Conservation (phyloP, 345 rosid species). For the Gossypium rotundifolium region DNA sequence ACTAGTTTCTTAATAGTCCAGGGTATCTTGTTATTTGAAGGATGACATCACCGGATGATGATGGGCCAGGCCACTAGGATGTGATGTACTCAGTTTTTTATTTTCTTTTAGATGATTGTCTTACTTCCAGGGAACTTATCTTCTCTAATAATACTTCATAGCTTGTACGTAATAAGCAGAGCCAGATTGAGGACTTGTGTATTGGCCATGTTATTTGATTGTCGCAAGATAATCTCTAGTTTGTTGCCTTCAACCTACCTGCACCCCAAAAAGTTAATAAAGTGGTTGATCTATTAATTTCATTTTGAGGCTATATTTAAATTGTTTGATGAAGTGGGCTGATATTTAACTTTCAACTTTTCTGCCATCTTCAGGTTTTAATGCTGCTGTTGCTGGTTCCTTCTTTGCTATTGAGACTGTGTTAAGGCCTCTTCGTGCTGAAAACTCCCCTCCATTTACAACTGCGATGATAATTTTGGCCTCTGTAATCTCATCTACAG, state of each 20-base stretch:
- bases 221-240: neutral
- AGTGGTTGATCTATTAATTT: neutral
- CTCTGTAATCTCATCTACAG: conserved; percentile 92
- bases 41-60: neutral
- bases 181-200: conserved; percentile 6
- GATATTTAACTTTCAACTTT: neutral
- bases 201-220: neutral
- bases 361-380: conserved; percentile 56
- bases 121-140: neutral
- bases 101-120: neutral
- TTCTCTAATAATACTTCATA: neutral
- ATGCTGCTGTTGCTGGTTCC: conserved; percentile 98
- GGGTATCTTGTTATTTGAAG: conserved; percentile 6
- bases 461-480: conserved; percentile 97
- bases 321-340: neutral
- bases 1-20: neutral
- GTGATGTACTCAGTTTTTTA: neutral
- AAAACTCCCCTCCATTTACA: conserved; percentile 96
- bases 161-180: neutral
- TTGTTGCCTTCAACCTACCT: neutral
- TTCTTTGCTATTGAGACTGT: conserved; percentile 98
- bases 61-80: neutral
- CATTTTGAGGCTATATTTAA: neutral
- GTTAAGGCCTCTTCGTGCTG: conserved; percentile 83
- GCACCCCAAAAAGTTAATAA: neutral